These are phyloP conservation scores for Arthrobotrys musiformis DNA, from an alignment of 2,329 filamentous ascomycete genomes.

Conservation along the genomic window DNA sequence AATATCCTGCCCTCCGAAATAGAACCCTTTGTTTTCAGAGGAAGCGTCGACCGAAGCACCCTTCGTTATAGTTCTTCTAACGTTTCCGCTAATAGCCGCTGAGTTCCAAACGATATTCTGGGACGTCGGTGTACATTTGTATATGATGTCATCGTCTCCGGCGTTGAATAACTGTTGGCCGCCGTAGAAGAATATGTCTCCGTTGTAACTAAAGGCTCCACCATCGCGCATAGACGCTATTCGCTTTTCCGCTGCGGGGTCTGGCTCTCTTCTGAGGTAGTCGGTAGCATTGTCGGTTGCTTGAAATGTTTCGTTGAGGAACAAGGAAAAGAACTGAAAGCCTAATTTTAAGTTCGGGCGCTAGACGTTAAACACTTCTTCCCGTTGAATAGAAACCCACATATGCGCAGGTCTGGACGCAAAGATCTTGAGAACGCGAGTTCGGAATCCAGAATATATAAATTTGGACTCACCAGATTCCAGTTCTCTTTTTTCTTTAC, in stretches of 20 bases:
- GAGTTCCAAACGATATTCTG: conserved; percentile 43
- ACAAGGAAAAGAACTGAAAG: conserved; percentile 53
- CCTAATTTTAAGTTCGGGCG: background rate
- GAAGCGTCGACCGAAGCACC: conserved; percentile 36
- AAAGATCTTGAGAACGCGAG: background rate
- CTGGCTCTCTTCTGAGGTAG: conserved; percentile 44
- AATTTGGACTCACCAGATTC: conserved; percentile 45
- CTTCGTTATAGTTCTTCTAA: conserved; percentile 47
- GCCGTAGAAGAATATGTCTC: conserved; percentile 50
- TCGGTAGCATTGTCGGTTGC: conserved; percentile 22
- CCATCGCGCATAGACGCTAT: conserved; percentile 52
- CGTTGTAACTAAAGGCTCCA: conserved; percentile 42
- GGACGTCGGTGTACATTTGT: conserved; percentile 43
- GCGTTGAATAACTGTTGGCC: conserved; percentile 53
- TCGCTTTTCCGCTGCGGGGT: conserved; percentile 34
- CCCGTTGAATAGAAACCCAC: too few relatives aligned
- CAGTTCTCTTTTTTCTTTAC: conserved; percentile 45
- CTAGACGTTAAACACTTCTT: background rate
- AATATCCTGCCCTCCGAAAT: conserved; percentile 44
- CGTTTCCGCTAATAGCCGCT: conserved; percentile 15
- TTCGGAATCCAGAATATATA: background rate
- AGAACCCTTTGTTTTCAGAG: conserved; percentile 52
- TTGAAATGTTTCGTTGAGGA: conserved; percentile 48
- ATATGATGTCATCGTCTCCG: conserved; percentile 28
- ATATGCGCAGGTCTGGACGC: too few relatives aligned